Conservation (phyloP, 768 basidiomycete species). For the Cantharellus anzutake region DNA sequence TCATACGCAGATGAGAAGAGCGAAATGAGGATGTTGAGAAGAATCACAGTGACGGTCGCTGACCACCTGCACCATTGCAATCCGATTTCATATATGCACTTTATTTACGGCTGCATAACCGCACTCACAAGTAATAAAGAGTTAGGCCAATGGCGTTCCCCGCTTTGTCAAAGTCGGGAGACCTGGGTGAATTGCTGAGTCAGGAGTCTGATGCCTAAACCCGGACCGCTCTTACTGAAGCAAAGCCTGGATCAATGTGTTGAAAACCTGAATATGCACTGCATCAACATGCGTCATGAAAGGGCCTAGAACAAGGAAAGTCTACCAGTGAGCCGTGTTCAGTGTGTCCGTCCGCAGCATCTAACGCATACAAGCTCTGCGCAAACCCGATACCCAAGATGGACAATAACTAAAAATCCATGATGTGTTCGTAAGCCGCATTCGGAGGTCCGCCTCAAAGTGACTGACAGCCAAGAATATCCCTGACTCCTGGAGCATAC, state of each 20-base stretch:
- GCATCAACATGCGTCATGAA: not conserved
- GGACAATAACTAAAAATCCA: constrained; percentile 40
- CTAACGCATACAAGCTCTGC: constrained; percentile 76
- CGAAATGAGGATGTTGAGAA: constrained; percentile 91
- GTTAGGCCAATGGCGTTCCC: constrained; percentile 29
- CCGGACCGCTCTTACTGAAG: constrained; percentile 36
- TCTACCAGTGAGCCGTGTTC: constrained; percentile 33
- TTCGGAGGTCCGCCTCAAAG: not conserved
- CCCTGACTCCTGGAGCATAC: constrained; percentile 86
- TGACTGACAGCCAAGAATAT: constrained; percentile 65
- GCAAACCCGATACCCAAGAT: constrained; percentile 69
- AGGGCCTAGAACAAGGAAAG: not conserved
- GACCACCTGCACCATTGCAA: constrained; percentile 23
- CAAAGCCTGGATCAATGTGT: constrained; percentile 60
- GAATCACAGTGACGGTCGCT: constrained; percentile 34
- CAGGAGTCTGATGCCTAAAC: no score
- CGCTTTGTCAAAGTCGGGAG: constrained; percentile 49
- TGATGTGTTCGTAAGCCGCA: not conserved
- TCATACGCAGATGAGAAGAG: constrained; percentile 84
- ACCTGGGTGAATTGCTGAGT: constrained; percentile 19
- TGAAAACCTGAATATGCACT: constrained; percentile 30
- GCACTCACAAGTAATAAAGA: constrained; percentile 54
- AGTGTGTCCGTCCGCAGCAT: constrained; percentile 68
- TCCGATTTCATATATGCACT: constrained; percentile 43
- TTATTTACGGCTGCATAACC: constrained; percentile 13